A percentile compares a stretch with the other conserved stretches of the same genome.
Evolutionary conservation across 345 rosid species (phyloP).

Genomic region (Lepidium aucheri): DNA sequence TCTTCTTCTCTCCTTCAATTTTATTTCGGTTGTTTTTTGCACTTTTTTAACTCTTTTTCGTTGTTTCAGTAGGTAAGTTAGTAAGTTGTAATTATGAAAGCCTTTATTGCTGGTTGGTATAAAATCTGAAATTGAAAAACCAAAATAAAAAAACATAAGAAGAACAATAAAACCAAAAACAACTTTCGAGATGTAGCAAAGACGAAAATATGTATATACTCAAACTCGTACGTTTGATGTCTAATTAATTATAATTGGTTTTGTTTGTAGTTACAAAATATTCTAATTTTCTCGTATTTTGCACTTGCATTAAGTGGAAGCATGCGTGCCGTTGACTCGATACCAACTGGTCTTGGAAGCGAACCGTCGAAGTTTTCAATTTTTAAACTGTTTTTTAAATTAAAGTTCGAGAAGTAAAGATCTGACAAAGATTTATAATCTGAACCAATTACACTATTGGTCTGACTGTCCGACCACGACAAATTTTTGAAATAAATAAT

Average conservation of each 20-base stretch:
- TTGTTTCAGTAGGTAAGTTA: too few species aligned
- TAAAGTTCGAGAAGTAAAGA: neutral
- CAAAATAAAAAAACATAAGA: too few species aligned
- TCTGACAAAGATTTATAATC: neutral
- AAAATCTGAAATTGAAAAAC: too few species aligned
- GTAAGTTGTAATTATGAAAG: too few species aligned
- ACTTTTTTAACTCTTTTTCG: too few species aligned
- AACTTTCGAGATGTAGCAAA: too few species aligned
- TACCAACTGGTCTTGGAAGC: neutral
- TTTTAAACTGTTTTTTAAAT: neutral
- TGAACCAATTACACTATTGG: neutral
- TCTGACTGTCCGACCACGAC: neutral
- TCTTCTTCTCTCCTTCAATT: too few species aligned
- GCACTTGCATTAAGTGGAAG: neutral
- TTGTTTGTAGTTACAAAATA: neutral
- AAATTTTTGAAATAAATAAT: neutral
- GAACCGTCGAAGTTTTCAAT: conserved; percentile 7
- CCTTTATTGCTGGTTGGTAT: too few species aligned
- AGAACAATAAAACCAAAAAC: too few species aligned
- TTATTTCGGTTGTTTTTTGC: too few species aligned
- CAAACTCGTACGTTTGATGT: neutral
- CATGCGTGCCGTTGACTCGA: conserved; percentile 23
- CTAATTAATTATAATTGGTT: neutral
- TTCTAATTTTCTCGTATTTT: neutral
- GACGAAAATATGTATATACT: too few species aligned